Conservation (phyloP, 2,329 filamentous ascomycete species). For the Verticillium alfalfae region DNA sequence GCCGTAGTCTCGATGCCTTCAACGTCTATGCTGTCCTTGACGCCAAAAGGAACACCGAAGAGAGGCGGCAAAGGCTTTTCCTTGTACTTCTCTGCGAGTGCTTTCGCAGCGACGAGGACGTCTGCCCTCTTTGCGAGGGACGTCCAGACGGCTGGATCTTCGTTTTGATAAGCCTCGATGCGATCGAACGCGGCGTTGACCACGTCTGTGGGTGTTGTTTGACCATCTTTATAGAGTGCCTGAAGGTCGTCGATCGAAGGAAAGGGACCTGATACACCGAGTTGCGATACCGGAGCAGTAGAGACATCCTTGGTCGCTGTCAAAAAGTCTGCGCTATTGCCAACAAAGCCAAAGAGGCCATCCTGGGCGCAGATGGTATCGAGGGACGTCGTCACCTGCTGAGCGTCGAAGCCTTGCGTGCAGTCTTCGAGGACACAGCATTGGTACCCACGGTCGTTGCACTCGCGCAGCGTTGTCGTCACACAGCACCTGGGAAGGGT, state of each 20-base stretch:
- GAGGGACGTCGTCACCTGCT: constrained; percentile 38
- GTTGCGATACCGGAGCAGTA: constrained; percentile 16
- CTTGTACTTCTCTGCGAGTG: constrained; percentile 30
- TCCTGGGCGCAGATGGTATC: constrained; percentile 45
- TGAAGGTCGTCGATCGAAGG: constrained; percentile 35
- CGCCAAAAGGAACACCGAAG: constrained; percentile 50
- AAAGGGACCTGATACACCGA: constrained; percentile 29
- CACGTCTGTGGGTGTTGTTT: constrained; percentile 33
- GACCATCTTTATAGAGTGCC: constrained; percentile 33
- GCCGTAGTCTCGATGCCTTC: constrained; percentile 43
- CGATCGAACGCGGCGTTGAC: constrained; percentile 33
- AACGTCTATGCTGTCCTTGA: constrained; percentile 53
- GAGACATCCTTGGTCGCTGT: constrained; percentile 11
- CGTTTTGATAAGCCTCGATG: constrained; percentile 30
- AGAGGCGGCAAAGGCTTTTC: constrained; percentile 37
- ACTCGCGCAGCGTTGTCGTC: constrained; percentile 27
- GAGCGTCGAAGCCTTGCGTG: constrained; percentile 40
- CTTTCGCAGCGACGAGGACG: constrained; percentile 30
- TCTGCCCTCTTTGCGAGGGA: constrained; percentile 18
- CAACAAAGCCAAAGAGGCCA: constrained; percentile 44
- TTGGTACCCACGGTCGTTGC: constrained; percentile 56
- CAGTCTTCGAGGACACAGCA: constrained; percentile 47
- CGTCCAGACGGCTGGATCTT: constrained; percentile 48
- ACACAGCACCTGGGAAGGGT: constrained; percentile 13
- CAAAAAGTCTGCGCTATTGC: constrained; percentile 31